phyloP scores from a whole-genome alignment of 257 asterid species.

The Buddleja alternifolia region DNA sequence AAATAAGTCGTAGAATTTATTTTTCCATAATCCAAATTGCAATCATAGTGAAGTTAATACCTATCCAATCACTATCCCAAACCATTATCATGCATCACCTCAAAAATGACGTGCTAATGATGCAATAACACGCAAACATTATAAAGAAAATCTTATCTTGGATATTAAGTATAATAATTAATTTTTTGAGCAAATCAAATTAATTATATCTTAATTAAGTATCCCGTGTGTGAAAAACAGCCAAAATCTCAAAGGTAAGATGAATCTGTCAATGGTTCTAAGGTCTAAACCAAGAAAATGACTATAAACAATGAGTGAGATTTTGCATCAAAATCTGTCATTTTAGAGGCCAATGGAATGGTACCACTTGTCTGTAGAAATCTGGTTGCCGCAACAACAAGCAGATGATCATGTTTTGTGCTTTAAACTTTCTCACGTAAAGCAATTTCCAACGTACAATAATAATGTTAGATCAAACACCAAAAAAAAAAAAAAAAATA shows the following conservation, averaged over 20 bases:
- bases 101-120: neutral
- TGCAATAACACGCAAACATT: constrained; percentile 11
- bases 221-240: neutral
- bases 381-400: constrained; percentile 1
- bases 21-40: no score
- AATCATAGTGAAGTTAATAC: no score
- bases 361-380: neutral
- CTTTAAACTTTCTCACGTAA: neutral
- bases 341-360: neutral
- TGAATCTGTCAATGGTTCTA: constrained; percentile 1
- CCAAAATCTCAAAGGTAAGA: constrained; percentile 16
- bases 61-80: no score
- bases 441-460: no score
- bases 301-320: constrained; percentile 18
- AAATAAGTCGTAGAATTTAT: no score
- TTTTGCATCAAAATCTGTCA: constrained; percentile 35
- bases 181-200: neutral
- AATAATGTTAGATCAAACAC: no score
- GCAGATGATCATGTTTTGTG: neutral
- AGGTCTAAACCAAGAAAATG: constrained; percentile 38
- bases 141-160: neutral
- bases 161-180: constrained; percentile 1
- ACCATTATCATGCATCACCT: no score
- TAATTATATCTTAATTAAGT: neutral
- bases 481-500: no score